Evolutionary conservation across 768 basidiomycete species (phyloP).

Genomic region (Suillus discolor): DNA sequence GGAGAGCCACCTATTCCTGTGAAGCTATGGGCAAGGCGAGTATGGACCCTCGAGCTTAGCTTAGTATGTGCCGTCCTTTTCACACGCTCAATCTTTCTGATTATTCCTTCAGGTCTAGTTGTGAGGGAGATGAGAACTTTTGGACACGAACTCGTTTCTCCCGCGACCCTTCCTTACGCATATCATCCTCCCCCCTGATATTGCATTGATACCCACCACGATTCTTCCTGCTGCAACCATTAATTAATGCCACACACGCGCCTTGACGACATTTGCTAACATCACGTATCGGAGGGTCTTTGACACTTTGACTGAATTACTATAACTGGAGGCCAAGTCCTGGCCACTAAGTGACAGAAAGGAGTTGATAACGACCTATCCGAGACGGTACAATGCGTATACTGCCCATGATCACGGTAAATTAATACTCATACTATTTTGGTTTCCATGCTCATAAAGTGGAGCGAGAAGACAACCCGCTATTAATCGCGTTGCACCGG

Average conservation of each 20-base stretch:
- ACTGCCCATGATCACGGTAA: background rate
- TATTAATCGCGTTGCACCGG: background rate
- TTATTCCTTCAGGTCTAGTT: conserved; percentile 1
- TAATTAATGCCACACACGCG: conserved; percentile 11
- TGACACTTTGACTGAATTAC: background rate
- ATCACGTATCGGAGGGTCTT: conserved; percentile 6
- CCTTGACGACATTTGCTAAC: conserved; percentile 9
- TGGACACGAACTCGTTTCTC: background rate
- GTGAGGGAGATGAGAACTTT: background rate
- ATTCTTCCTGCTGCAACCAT: conserved; percentile 8
- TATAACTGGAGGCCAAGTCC: background rate
- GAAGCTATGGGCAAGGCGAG: conserved; percentile 95
- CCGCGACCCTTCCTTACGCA: conserved; percentile 3
- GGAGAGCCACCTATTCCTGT: conserved; percentile 57
- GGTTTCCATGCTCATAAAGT: background rate
- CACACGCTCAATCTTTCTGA: background rate
- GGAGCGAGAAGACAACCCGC: background rate
- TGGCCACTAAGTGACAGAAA: background rate
- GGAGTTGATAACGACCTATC: background rate
- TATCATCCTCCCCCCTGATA: conserved; percentile 6
- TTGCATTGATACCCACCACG: conserved; percentile 11
- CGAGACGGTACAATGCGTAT: background rate
- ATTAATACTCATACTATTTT: background rate
- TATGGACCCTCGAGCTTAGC: conserved; percentile 98
- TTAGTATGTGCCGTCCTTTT: conserved; percentile 54